phyloP scores from a whole-genome alignment of 2,329 filamentous ascomycete genomes.

The Cercospora nicotianae region DNA sequence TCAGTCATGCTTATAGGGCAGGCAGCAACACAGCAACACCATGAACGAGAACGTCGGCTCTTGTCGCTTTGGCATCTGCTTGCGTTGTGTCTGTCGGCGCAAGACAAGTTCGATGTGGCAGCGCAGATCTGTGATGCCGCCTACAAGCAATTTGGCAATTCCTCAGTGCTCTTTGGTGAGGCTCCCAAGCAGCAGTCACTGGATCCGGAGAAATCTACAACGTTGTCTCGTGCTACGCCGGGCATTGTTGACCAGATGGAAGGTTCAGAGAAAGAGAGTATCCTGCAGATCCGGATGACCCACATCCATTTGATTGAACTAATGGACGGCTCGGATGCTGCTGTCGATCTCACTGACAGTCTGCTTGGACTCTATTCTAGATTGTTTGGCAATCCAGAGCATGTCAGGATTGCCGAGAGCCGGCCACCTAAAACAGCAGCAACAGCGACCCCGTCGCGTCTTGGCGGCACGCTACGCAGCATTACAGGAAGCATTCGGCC shows the following conservation, averaged over 20 bases:
- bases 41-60: slow-evolving; percentile 58
- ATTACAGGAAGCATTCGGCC: slow-evolving; percentile 69
- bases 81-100: slow-evolving; percentile 78
- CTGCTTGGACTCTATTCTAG: slow-evolving; percentile 77
- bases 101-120: slow-evolving; percentile 80
- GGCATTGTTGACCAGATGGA: slow-evolving; percentile 78
- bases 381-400: slow-evolving; percentile 67
- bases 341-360: slow-evolving; percentile 85
- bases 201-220: slow-evolving; percentile 24
- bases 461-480: slow-evolving; percentile 45
- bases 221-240: slow-evolving; percentile 25
- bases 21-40: slow-evolving; percentile 15
- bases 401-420: slow-evolving; percentile 27
- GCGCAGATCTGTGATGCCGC: slow-evolving; percentile 83
- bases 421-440: slow-evolving; percentile 53
- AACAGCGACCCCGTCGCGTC: slow-evolving; percentile 28
- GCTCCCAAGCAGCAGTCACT: slow-evolving; percentile 44
- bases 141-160: slow-evolving; percentile 82
- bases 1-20: slow-evolving; percentile 25
- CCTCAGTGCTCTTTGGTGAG: slow-evolving; percentile 67
- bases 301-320: slow-evolving; percentile 82
- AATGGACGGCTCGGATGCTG: slow-evolving; percentile 76
- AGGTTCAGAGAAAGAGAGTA: slow-evolving; percentile 76
- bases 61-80: slow-evolving; percentile 91
- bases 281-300: slow-evolving; percentile 95